Conservation (phyloP, 2,329 filamentous ascomycete species). For the Colletotrichum magnum region DNA sequence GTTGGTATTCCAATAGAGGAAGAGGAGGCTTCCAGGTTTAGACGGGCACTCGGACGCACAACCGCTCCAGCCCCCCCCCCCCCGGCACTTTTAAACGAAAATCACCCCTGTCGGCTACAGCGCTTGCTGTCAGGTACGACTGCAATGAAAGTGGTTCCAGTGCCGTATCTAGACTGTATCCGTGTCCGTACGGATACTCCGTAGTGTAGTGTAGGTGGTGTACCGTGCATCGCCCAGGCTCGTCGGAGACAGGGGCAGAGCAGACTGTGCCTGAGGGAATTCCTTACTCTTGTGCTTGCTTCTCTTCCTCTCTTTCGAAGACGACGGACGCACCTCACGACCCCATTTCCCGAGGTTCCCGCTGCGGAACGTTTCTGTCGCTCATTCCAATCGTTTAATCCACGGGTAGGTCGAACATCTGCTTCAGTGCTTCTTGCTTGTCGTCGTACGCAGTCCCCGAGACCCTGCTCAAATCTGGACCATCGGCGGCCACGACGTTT, state of each 20-base stretch:
- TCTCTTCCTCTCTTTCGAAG: conserved; percentile 10
- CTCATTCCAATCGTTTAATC: conserved; percentile 28
- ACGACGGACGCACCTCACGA: conserved; percentile 13
- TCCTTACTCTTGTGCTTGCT: conserved; percentile 16
- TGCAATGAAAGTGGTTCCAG: conserved; percentile 29
- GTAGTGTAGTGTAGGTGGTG: too few relatives aligned
- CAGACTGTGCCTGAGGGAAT: conserved; percentile 25
- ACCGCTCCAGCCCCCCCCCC: not conserved
- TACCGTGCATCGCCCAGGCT: not conserved
- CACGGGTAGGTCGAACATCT: conserved; percentile 10
- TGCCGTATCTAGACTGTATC: not conserved
- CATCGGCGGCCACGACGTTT: conserved; percentile 19
- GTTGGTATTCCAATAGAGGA: too few relatives aligned
- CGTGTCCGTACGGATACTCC: too few relatives aligned
- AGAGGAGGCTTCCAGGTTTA: too few relatives aligned
- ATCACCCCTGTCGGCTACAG: conserved; percentile 17
- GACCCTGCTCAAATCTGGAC: conserved; percentile 12
- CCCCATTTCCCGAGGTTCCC: conserved; percentile 21
- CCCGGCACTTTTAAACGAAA: conserved; percentile 1
- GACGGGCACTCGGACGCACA: not conserved
- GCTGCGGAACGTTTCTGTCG: conserved; percentile 32
- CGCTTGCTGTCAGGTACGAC: conserved; percentile 11
- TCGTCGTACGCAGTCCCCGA: not conserved
- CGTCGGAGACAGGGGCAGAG: conserved; percentile 3
- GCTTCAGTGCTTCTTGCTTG: not conserved